Evolutionary conservation across 352 stramenopile genomes (phyloP).

Genomic region (Globisporangium rhizosaccharum): DNA sequence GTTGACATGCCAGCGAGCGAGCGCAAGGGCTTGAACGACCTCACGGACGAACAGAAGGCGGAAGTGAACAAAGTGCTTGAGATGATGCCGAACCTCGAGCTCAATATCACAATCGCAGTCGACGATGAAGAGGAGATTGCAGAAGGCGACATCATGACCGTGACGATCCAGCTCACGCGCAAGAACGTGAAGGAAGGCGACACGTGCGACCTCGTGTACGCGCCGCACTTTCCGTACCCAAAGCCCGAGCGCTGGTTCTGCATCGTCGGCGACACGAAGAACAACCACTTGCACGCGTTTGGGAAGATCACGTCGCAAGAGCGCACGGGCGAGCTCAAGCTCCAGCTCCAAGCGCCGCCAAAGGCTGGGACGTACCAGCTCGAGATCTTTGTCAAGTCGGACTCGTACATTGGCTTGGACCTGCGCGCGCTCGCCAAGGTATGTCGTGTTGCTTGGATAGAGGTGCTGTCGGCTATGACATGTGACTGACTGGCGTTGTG

Average conservation of each 20-base stretch:
- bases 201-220: constrained; percentile 94
- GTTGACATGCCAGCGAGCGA: constrained; percentile 85
- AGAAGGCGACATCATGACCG: constrained; percentile 98
- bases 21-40: constrained; percentile 90
- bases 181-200: constrained; percentile 96
- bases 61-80: constrained; percentile 92
- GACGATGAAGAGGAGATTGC: constrained; percentile 93
- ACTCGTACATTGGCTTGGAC: constrained; percentile 97
- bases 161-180: constrained; percentile 94
- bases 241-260: constrained; percentile 98
- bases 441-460: constrained; percentile 7
- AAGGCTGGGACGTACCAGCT: constrained; percentile 94
- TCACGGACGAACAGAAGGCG: constrained; percentile 88
- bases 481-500: constrained; percentile 10
- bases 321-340: constrained; percentile 84
- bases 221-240: constrained; percentile 93
- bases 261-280: constrained; percentile 91
- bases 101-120: constrained; percentile 89
- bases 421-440: constrained; percentile 88
- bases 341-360: constrained; percentile 96
- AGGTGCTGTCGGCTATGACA: not conserved
- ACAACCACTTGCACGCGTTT: constrained; percentile 94
- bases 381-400: constrained; percentile 96
- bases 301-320: constrained; percentile 94
- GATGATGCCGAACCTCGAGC: constrained; percentile 93